phyloP scores from a whole-genome alignment of 2,329 filamentous ascomycete genomes.

The Xylariaceae sp. region DNA sequence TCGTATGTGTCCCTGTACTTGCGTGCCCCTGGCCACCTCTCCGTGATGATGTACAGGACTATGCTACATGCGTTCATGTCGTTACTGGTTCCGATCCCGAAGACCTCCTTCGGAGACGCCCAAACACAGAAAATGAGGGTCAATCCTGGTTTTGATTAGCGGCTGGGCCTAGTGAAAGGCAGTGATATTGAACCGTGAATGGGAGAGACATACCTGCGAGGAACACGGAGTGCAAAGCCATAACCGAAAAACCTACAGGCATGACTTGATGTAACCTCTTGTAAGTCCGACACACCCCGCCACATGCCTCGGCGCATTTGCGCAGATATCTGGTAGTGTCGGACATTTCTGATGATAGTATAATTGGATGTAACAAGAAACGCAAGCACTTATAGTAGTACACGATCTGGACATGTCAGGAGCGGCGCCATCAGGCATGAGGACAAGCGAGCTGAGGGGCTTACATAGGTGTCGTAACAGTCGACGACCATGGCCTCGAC shows the following conservation, averaged over 20 bases:
- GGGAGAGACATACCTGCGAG: constrained; percentile 13
- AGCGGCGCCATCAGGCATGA: too few relatives aligned
- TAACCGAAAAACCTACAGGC: constrained; percentile 23
- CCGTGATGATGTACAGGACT: constrained; percentile 20
- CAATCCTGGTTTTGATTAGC: constrained; percentile 13
- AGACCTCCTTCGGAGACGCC: constrained; percentile 17
- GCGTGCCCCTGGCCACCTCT: constrained; percentile 10
- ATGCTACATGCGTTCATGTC: constrained; percentile 25
- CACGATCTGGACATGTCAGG: constrained; percentile 15
- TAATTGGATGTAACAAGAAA: constrained; percentile 18
- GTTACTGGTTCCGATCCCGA: constrained; percentile 17
- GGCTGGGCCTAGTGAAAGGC: neutral
- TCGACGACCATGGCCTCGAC: constrained; percentile 12
- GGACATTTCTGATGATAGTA: constrained; percentile 10
- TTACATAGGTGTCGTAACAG: constrained; percentile 18
- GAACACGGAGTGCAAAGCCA: constrained; percentile 26
- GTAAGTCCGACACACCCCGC: constrained; percentile 23
- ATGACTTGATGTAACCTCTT: constrained; percentile 26
- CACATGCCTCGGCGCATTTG: constrained; percentile 23
- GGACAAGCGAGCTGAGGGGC: neutral
- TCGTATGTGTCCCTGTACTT: constrained; percentile 9
- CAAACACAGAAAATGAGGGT: constrained; percentile 29
- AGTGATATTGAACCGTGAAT: neutral
- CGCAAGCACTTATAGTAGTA: constrained; percentile 22
- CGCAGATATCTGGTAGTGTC: constrained; percentile 11